phyloP scores from a whole-genome alignment of 139 green algal species.

The Coelastrella sp. region DNA sequence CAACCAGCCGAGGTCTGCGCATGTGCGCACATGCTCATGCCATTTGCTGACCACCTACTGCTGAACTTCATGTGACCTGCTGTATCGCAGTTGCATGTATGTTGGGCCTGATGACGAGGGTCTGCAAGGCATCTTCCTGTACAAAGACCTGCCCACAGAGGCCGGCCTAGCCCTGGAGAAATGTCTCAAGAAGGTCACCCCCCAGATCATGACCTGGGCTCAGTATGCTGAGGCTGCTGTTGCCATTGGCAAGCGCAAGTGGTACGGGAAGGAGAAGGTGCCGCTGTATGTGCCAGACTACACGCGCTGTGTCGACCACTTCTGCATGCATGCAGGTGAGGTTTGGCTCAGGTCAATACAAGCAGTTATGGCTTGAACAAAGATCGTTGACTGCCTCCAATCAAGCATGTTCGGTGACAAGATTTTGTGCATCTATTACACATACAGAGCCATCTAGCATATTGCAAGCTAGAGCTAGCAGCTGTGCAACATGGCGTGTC shows the following conservation, averaged over 20 bases:
- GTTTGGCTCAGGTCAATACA: neutral
- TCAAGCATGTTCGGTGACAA: too few relatives aligned
- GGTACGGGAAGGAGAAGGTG: constrained; percentile 31
- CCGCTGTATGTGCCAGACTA: constrained; percentile 60
- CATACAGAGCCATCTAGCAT: too few relatives aligned
- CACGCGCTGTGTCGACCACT: constrained; percentile 60
- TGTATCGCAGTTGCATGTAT: constrained; percentile 53
- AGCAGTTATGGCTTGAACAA: too few relatives aligned
- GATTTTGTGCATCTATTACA: too few relatives aligned
- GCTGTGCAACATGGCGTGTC: too few relatives aligned
- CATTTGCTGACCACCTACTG: too few relatives aligned
- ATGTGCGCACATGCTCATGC: too few relatives aligned
- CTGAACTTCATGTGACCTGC: too few relatives aligned
- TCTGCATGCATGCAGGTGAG: constrained; percentile 56
- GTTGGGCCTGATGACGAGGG: constrained; percentile 57
- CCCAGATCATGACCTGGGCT: constrained; percentile 61
- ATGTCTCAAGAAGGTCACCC: constrained; percentile 30
- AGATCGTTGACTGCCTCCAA: too few relatives aligned
- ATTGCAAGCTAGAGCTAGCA: too few relatives aligned
- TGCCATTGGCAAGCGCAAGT: constrained; percentile 1
- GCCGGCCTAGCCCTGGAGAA: constrained; percentile 22
- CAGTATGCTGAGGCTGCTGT: constrained; percentile 35
- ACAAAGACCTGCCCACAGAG: constrained; percentile 51
- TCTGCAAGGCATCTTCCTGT: constrained; percentile 66
- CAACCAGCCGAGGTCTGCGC: too few relatives aligned